Conservation (phyloP, 257 asterid genomes). For the Solanum habrochaites region DNA sequence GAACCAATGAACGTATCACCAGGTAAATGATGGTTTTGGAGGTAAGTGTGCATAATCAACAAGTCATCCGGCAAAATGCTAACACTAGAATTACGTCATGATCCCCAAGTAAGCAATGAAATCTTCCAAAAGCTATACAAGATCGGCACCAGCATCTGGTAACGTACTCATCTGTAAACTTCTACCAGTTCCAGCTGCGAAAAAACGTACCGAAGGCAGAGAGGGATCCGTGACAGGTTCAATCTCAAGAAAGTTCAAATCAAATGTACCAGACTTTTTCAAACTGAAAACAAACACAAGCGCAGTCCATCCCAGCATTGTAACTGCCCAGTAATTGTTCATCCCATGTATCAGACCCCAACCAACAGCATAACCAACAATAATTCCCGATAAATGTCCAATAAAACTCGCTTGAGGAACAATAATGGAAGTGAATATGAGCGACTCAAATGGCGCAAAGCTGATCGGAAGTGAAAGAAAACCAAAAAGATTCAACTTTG, state of each 20-base stretch:
- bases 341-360: conserved; percentile 95
- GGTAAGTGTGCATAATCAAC: not conserved
- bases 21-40: not conserved
- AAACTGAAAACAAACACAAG: conserved; percentile 63
- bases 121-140: conserved; percentile 39
- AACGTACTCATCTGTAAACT: conserved; percentile 52
- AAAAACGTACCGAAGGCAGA: conserved; percentile 66
- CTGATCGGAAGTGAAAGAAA: conserved; percentile 90
- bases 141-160: conserved; percentile 41
- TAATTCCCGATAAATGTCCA: conserved; percentile 82
- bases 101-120: not conserved
- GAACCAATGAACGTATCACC: not conserved
- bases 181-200: conserved; percentile 61
- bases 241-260: conserved; percentile 69
- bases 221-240: conserved; percentile 78
- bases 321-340: conserved; percentile 86
- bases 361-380: conserved; percentile 76
- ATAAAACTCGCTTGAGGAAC: conserved; percentile 96
- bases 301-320: conserved; percentile 73
- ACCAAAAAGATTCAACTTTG: conserved; percentile 87
- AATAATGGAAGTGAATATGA: conserved; percentile 80
- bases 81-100: not conserved
- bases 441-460: conserved; percentile 91
- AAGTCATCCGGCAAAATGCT: not conserved
- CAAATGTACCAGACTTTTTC: conserved; percentile 72